phyloP scores from a whole-genome alignment of 148 eudicot genomes.

The Chenopodium suecicum region DNA sequence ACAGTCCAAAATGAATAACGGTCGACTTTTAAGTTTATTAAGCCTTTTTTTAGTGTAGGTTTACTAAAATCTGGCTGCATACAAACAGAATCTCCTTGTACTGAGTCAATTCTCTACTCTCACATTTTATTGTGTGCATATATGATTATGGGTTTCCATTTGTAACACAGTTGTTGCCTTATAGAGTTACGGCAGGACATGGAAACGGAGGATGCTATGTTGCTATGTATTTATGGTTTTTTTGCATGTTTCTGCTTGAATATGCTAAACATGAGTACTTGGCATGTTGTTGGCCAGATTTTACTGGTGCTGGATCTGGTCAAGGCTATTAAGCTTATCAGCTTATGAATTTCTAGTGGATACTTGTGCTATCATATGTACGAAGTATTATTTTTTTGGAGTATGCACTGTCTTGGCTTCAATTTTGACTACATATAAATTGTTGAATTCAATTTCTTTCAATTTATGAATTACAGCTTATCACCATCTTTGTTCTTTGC shows the following conservation, averaged over 20 bases:
- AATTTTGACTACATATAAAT: background rate
- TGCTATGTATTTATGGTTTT: background rate
- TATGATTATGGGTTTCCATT: background rate
- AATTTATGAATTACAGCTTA: background rate
- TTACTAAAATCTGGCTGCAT: background rate
- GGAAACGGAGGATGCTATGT: background rate
- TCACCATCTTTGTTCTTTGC: constrained; percentile 9
- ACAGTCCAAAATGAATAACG: background rate
- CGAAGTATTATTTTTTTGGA: background rate
- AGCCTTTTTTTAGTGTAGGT: too few relatives aligned
- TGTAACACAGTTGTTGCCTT: background rate
- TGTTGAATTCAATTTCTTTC: constrained; percentile 1
- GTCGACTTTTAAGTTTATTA: too few relatives aligned
- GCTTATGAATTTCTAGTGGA: background rate
- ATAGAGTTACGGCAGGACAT: background rate
- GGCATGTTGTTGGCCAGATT: background rate
- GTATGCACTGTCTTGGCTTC: background rate
- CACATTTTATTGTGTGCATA: too few relatives aligned
- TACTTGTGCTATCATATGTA: background rate
- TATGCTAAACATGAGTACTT: background rate
- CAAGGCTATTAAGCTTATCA: background rate
- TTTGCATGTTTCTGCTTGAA: background rate
- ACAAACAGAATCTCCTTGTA: too few relatives aligned
- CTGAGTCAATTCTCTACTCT: background rate
- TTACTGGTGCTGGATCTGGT: background rate